Percentiles rank a stretch among this genome's conserved stretches.
These are phyloP conservation scores for Crotalaria pallida DNA, from an alignment of 306 rosid species.

Conservation along the genomic window DNA sequence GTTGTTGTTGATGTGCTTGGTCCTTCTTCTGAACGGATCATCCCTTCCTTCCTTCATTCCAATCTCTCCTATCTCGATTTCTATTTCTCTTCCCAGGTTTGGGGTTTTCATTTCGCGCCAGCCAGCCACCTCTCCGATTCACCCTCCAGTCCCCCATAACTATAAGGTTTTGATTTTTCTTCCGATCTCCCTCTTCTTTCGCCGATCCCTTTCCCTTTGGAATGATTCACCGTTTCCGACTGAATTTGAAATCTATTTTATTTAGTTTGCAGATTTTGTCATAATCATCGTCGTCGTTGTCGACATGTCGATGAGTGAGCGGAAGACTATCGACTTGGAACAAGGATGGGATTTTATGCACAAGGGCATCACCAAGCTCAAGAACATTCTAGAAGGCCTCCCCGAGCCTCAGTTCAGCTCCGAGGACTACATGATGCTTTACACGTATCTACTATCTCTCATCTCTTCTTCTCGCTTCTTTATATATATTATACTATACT, in stretches of 20 bases:
- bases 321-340: constrained; percentile 48
- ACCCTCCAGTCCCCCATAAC: not conserved
- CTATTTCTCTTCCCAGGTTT: constrained; percentile 20
- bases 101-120: not conserved
- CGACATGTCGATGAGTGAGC: constrained; percentile 39
- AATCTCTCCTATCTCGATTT: not conserved
- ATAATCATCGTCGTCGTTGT: not conserved
- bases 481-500: not conserved
- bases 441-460: constrained; percentile 32
- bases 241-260: not conserved
- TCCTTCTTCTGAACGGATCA: not conserved
- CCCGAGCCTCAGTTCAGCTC: constrained; percentile 52
- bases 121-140: not conserved
- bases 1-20: not conserved
- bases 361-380: constrained; percentile 52
- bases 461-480: not conserved
- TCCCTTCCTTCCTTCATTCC: not conserved
- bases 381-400: constrained; percentile 59
- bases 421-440: constrained; percentile 50
- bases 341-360: constrained; percentile 63
- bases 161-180: not conserved
- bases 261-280: constrained; percentile 5
- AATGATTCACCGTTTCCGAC: not conserved
- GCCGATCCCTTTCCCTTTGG: no score
- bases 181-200: not conserved